Base-by-base conservation (phyloP, 352 stramenopile species). In the Lagenidium giganteum region DNA sequence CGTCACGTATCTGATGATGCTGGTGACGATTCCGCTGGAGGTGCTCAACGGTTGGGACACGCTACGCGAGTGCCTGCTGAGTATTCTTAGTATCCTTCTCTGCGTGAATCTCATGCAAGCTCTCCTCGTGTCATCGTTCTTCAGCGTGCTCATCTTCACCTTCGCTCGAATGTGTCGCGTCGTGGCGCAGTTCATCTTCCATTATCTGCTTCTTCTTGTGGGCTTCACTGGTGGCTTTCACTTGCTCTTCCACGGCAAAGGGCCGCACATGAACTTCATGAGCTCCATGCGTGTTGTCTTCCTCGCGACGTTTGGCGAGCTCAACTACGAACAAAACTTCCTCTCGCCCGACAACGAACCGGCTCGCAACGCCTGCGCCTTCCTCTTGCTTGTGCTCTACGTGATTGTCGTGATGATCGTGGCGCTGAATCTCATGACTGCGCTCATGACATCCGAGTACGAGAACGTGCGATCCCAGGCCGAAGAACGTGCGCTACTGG, bases 111-210 rank as follows among this genome's bases (percentile, higher is more conserved):
- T 82, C 18, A 76, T 82, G 63, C 69, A 82, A 34, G 54, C 63
- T 12, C 36, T 79, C 7, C 51, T 82, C 24, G 69, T 79, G 5
- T 77, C 63, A 13, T 75, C 69, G 2, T 79, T 71, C 51, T 79
- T 76, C 53, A 77, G 64, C 26, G 66, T 82, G 32, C 55, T 82
- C 20, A 75, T 82, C 39, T 82, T 82, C 45, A 79, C 69, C n/a
- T 82, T 82, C 28, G 66, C 66, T 18, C 48, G 69, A n/a, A 82
- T 82, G 69, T 74, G 71, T 38, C 63, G 62, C 8, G 69, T 79
- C 9, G 66, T 75, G 6, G 55, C 58, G 24, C 65, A 70, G 33
- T 78, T 82, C 54, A 48, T 76, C 47, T 61, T 77, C 27, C 64
- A 77, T 42, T 75, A 82, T n/a, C 21, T 69, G 17, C 37, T 82